A percentile compares a stretch with the other conserved stretches of the same genome.
Evolutionary conservation across 352 stramenopile species (phyloP).

Genomic region (Pythium phragmitis): DNA sequence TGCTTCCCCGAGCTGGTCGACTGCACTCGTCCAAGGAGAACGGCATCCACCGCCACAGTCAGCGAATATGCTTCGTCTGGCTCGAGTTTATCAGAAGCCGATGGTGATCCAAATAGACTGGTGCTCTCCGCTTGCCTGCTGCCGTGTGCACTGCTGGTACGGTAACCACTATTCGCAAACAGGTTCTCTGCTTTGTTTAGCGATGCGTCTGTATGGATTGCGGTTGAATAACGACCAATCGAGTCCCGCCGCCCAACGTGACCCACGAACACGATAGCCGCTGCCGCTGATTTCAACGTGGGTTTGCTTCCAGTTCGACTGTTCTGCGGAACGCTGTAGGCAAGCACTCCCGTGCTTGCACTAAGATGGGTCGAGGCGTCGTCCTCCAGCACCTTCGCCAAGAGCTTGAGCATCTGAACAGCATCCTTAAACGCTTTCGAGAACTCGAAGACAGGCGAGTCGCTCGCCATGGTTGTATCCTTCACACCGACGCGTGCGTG

Average conservation of each 20-base stretch:
- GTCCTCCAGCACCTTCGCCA: conserved; percentile 70
- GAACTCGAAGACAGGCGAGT: conserved; percentile 62
- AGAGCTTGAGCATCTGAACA: conserved; percentile 82
- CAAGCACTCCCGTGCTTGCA: conserved; percentile 56
- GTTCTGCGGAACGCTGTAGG: conserved; percentile 36
- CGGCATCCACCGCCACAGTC: conserved; percentile 26
- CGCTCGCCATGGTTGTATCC: conserved; percentile 67
- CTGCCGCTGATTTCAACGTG: background rate
- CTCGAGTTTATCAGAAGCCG: conserved; percentile 17
- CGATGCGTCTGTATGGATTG: conserved; percentile 52
- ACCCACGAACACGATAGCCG: conserved; percentile 21
- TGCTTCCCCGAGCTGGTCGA: conserved; percentile 4
- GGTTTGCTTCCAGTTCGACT: conserved; percentile 9
- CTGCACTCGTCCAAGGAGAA: conserved; percentile 14
- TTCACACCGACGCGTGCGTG: conserved; percentile 78
- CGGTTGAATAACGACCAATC: conserved; percentile 73
- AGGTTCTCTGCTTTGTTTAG: conserved; percentile 76
- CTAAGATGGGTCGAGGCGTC: conserved; percentile 60
- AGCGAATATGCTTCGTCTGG: conserved; percentile 21
- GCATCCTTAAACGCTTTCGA: conserved; percentile 74
- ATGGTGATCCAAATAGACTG: conserved; percentile 6
- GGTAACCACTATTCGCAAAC: conserved; percentile 33
- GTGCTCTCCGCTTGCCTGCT: background rate
- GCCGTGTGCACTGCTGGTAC: background rate
- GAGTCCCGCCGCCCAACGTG: conserved; percentile 36